Evolutionary conservation across 2,329 filamentous ascomycete genomes (phyloP), one percentile per base, ranked within the genome.

Genomic region (Talaromyces verruculosus): DNA sequence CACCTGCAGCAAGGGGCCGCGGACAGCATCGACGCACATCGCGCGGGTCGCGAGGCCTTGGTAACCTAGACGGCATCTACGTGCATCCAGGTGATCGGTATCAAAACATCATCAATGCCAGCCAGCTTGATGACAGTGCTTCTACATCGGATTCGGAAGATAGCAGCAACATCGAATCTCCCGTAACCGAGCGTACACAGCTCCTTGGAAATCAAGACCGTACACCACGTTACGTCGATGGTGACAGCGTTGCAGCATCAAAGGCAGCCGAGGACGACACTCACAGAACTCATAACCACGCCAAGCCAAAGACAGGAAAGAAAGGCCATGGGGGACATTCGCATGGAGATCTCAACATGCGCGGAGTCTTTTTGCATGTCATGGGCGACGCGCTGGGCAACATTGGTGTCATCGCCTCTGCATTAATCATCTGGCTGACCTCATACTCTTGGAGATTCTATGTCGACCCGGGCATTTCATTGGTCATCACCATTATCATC

Each of bases 21-120:
- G 25, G 25, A 35, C 45, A 69, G 15, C 72, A 69, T 64, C 69
- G 66, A 41, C 74, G 74, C 55, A 70, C 70, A 62, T 71, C 73
- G 5, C 75, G 77, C 37, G 73, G 76, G 25, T 77, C 82, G 35
- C 81, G 84, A 62, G 78, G 80, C 53, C 84, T 84, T 67, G 81
- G 82, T 15, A 83, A 79, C 39, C 86, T 93, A 64, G 90, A 89
- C 30, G 85, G 88, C 63, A 86, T 96, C 70, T 91, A 89, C 75
- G 91, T 96, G 62, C 91, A 97, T 75, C 95, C 95, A 2, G 90
- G 92, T 28, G 94, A 90, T 69, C 93, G 98, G 82, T 85, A 95
- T 70, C 91, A 96, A 76, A 92, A 94, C 65, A 97, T 99, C 71
- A 96, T 98, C 70, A 89, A 89, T 43, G 92, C 91, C n/a, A 82